phyloP scores from a whole-genome alignment of 345 rosid genomes.

The Mangifera indica region DNA sequence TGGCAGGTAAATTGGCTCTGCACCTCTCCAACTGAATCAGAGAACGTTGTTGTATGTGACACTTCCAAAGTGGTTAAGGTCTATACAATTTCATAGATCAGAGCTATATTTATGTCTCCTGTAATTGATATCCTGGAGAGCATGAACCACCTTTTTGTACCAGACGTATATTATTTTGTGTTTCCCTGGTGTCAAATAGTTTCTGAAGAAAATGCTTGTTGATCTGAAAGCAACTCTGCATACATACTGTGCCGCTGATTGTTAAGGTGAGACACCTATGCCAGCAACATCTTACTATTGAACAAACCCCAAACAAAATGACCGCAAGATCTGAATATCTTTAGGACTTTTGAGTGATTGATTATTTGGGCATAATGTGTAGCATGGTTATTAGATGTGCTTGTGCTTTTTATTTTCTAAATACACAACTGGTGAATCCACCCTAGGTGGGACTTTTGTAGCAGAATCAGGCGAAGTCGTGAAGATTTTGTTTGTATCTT shows the following conservation, averaged over 20 bases:
- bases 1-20: slow-evolving; percentile 96
- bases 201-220: not conserved
- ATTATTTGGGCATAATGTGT: not conserved
- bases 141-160: not conserved
- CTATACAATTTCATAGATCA: slow-evolving; percentile 47
- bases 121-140: not conserved
- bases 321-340: not conserved
- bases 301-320: not conserved
- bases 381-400: not conserved
- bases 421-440: not conserved
- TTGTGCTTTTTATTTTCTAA: not conserved
- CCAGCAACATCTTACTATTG: not conserved
- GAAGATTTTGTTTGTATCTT: too few species aligned
- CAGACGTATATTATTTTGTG: not conserved
- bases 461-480: not conserved
- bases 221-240: not conserved
- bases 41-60: slow-evolving; percentile 86
- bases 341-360: not conserved
- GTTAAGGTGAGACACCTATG: not conserved
- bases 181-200: not conserved
- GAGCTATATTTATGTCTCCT: not conserved
- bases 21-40: slow-evolving; percentile 67
- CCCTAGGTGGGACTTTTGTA: not conserved
- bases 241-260: not conserved
- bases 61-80: slow-evolving; percentile 86